phyloP scores from a whole-genome alignment of 345 rosid species.

The Gossypium longicalyx region DNA sequence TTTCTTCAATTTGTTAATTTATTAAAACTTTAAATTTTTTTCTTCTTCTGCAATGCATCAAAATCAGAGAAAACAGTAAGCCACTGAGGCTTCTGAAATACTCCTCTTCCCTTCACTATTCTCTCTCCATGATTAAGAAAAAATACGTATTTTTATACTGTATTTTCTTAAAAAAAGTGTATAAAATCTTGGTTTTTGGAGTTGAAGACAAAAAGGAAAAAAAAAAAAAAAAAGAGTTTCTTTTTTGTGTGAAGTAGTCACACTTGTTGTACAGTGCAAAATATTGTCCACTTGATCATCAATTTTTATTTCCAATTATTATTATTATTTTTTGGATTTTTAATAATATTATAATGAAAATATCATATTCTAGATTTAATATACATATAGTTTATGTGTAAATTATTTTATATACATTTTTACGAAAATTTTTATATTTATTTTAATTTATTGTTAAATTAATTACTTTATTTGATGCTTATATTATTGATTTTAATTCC shows the following conservation, averaged over 20 bases:
- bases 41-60: constrained; percentile 31
- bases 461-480: too few relatives aligned
- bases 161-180: constrained; percentile 4
- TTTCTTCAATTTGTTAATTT: neutral
- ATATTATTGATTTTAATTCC: too few relatives aligned
- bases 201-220: neutral
- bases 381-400: too few relatives aligned
- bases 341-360: too few relatives aligned
- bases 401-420: too few relatives aligned
- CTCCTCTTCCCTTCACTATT: neutral
- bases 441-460: too few relatives aligned
- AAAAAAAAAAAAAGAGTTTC: neutral
- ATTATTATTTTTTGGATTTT: too few relatives aligned
- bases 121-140: constrained; percentile 21
- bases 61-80: constrained; percentile 32
- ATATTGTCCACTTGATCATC: neutral
- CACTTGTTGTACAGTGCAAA: neutral
- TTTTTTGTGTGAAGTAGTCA: constrained; percentile 6
- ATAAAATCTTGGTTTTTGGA: constrained; percentile 14
- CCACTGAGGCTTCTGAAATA: constrained; percentile 34
- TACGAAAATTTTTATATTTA: too few relatives aligned
- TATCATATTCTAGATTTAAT: too few relatives aligned
- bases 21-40: neutral
- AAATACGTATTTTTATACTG: constrained; percentile 18
- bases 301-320: neutral